Percentiles rank a stretch among this genome's conserved stretches.
phyloP scores from a whole-genome alignment of 2,329 filamentous ascomycete genomes.

The Neodidymelliopsis sp. region DNA sequence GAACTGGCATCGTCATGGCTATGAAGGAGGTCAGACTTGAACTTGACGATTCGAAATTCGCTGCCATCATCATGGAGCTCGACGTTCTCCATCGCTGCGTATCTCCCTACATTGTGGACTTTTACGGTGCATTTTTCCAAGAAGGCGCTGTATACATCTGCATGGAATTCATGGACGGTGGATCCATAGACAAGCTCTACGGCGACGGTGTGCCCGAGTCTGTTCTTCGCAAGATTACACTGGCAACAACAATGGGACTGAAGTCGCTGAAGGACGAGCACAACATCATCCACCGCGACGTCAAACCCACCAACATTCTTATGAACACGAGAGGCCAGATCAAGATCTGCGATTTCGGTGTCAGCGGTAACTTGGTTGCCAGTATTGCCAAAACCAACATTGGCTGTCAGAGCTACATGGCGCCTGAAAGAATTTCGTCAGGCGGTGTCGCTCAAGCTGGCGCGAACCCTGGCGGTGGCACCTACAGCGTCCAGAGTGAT shows the following conservation, averaged over 20 bases:
- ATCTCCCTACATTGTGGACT: conserved; percentile 97
- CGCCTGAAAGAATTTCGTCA: conserved; percentile 91
- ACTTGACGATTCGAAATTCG: conserved; percentile 94
- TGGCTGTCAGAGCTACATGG: conserved; percentile 99
- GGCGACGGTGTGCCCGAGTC: conserved; percentile 87
- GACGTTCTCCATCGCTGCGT: conserved; percentile 95
- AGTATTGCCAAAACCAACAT: conserved; percentile 99
- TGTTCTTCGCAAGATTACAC: conserved; percentile 87
- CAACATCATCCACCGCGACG: conserved; percentile 98
- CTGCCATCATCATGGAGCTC: conserved; percentile 95
- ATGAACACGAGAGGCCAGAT: conserved; percentile 88
- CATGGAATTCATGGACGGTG: conserved; percentile 99
- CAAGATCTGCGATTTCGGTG: conserved; percentile 99
- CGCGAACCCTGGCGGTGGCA: conserved; percentile 74
- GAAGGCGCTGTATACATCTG: conserved; percentile 99
- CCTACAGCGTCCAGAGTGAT: conserved; percentile 97
- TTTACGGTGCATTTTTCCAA: conserved; percentile 98
- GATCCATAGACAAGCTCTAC: conserved; percentile 96
- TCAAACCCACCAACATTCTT: conserved; percentile 98
- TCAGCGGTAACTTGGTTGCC: conserved; percentile 93
- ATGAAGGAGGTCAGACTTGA: conserved; percentile 99
- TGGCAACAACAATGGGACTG: conserved; percentile 87
- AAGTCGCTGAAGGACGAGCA: conserved; percentile 96
- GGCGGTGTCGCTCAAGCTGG: conserved; percentile 78
- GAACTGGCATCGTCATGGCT: conserved; percentile 86